Percentiles rank a stretch among this genome's conserved stretches.
Conservation (phyloP, 352 stramenopile genomes). For the Phytophthora sp. region DNA sequence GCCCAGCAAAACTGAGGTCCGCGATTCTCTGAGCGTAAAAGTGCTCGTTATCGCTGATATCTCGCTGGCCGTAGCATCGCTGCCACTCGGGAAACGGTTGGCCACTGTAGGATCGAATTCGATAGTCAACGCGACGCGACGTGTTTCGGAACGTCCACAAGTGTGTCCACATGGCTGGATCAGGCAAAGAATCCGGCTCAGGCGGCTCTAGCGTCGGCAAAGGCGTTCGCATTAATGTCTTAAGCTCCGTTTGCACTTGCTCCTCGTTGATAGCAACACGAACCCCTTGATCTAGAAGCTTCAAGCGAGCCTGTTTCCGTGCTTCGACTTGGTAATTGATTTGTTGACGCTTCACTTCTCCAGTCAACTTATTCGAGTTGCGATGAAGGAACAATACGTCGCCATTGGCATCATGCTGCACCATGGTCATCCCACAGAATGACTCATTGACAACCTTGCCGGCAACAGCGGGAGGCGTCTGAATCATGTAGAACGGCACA, state of each 20-base stretch:
- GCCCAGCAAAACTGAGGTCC: conserved; percentile 31
- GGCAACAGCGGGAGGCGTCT: conserved; percentile 43
- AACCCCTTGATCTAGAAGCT: conserved; percentile 17
- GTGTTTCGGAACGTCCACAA: conserved; percentile 63
- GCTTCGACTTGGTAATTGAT: conserved; percentile 34
- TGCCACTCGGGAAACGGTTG: conserved; percentile 48
- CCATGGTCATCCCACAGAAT: conserved; percentile 64
- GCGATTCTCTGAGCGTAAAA: conserved; percentile 41
- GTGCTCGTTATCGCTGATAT: conserved; percentile 37
- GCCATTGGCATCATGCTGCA: conserved; percentile 43
- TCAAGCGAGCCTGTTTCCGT: conserved; percentile 24
- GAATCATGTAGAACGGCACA: conserved; percentile 52
- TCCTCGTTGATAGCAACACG: conserved; percentile 9
- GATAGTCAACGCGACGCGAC: conserved; percentile 43
- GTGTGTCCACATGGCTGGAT: conserved; percentile 71
- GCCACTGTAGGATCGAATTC: conserved; percentile 58
- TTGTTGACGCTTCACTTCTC: conserved; percentile 26
- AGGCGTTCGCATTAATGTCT: conserved; percentile 22
- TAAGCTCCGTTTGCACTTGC: conserved; percentile 23
- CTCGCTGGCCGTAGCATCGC: conserved; percentile 59
- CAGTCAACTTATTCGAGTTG: conserved; percentile 52
- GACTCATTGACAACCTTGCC: conserved; percentile 41
- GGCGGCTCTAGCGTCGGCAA: conserved; percentile 24
- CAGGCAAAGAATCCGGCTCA: conserved; percentile 35
- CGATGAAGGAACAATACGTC: conserved; percentile 56